These are phyloP conservation scores for Erysimum cheiri DNA, from an alignment of 441 rosid species.

Conservation along the genomic window DNA sequence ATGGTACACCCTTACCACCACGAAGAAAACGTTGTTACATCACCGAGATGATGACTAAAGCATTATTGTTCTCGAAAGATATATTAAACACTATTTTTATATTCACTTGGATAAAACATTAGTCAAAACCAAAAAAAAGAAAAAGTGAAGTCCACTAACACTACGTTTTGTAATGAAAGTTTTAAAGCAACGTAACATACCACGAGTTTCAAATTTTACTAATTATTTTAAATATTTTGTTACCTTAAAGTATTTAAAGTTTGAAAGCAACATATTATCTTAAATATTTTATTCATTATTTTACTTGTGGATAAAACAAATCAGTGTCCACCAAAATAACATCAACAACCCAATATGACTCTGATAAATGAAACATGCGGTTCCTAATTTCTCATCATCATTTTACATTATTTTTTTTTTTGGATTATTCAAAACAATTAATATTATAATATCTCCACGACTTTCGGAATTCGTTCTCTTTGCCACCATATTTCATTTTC, in stretches of 20 bases:
- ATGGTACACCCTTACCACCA: too few relatives aligned
- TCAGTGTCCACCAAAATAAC: slow-evolving; percentile 17
- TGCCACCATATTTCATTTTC: not conserved
- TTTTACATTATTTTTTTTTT: not conserved
- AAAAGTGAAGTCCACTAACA: not conserved
- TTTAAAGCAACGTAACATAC: not conserved
- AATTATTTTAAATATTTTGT: not conserved
- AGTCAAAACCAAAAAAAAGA: not conserved
- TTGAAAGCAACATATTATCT: too few relatives aligned
- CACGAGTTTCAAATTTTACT: not conserved
- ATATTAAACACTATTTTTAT: not conserved
- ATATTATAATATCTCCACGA: not conserved
- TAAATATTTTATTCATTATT: too few relatives aligned
- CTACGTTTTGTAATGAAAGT: not conserved
- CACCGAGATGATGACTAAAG: too few relatives aligned
- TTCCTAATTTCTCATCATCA: not conserved
- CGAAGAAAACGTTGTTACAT: too few relatives aligned
- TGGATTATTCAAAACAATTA: not conserved
- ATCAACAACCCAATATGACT: slow-evolving; percentile 24
- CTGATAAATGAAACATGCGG: slow-evolving; percentile 6
- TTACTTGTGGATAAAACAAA: not conserved
- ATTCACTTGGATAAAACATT: not conserved
- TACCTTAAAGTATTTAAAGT: not conserved
- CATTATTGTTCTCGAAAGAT: too few relatives aligned
- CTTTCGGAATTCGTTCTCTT: not conserved